phyloP scores from a whole-genome alignment of 1,284 basidiomycete genomes.

The Trametes polyzona region DNA sequence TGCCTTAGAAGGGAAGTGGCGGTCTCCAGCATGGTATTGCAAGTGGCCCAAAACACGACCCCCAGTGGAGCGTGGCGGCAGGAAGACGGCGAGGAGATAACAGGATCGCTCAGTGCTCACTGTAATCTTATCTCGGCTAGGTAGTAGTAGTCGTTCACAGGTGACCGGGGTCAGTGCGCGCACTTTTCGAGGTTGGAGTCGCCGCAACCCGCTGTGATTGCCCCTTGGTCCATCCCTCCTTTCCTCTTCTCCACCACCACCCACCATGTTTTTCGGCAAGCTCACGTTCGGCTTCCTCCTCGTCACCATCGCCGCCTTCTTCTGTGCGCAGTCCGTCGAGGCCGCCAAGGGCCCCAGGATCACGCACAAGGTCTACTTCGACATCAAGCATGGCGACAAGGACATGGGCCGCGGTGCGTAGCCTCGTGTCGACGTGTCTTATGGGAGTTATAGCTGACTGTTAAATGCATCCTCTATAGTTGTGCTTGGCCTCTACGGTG shows the following conservation, averaged over 20 bases:
- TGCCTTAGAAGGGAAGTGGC: too few relatives aligned
- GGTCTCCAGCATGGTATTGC: too few relatives aligned
- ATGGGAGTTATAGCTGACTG: conserved; percentile 5
- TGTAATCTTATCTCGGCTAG: too few relatives aligned
- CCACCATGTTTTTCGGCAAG: conserved; percentile 55
- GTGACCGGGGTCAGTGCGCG: too few relatives aligned
- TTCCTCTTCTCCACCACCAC: conserved; percentile 20
- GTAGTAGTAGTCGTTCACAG: too few relatives aligned
- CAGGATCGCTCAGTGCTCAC: too few relatives aligned
- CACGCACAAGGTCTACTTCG: conserved; percentile 93
- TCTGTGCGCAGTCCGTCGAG: conserved; percentile 69
- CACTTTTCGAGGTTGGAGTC: too few relatives aligned
- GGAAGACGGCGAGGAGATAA: too few relatives aligned
- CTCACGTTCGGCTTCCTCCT: conserved; percentile 64
- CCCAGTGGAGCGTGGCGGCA: too few relatives aligned
- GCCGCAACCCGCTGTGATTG: too few relatives aligned
- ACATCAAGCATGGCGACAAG: conserved; percentile 88
- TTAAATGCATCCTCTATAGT: conserved; percentile 48
- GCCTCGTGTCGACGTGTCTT: conserved; percentile 12
- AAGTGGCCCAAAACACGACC: background rate
- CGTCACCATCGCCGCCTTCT: conserved; percentile 68
- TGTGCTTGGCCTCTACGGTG: conserved; percentile 86
- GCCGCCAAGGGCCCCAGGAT: conserved; percentile 84
- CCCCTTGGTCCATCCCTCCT: conserved; percentile 14
- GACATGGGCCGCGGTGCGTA: conserved; percentile 78